Evolutionary conservation across 768 basidiomycete species (phyloP), one percentile per base, ranked within the genome.

Genomic region (Kwoniella europaea): DNA sequence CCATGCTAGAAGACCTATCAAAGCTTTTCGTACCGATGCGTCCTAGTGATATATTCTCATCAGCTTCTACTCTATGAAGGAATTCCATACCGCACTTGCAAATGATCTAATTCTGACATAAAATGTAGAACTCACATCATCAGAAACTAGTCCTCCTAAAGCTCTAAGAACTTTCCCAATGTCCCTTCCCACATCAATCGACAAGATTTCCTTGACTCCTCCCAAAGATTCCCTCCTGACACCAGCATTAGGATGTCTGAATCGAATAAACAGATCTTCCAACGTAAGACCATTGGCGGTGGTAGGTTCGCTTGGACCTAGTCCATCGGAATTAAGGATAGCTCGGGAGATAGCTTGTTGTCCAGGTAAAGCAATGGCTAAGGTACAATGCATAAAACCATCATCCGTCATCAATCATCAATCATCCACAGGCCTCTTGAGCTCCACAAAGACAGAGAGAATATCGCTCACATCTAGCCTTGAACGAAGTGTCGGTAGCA

Each of bases 401-500:
- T 12, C 16, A 61, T 42, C 42, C 7, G 35, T 10, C 42, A 2
- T 52, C 50, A 63, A 27, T 27, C 27, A 27, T 27, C 27, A 27
- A 27, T 27, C 27, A 27, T 27, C 27, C 27, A 27, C 27, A 27
- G 27, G 27, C 27, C 27, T 27, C 27, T 27, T 27, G 27, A 27
- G 27, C 27, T 27, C 27, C 27, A 27, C 27, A 27, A 27, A 27
- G 27, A 27, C 27, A 27, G 27, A 27, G 27, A 27, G 27, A 27
- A 27, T 27, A 27, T 27, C 27, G 27, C 91, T 76, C 79, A 97
- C 96, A 93, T 69, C 93, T 89, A 42, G 93, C 90, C 82, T 95
- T 94, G 88, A 96, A 98, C 1, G 95, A 94, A 1, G 96, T 98
- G 84, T 98, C 93, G 74, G 98, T 88, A 5, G 89, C 92, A 87